Evolutionary conservation across 2,329 filamentous ascomycete species (phyloP).

Genomic region (Cordyceps cateniannulata): DNA sequence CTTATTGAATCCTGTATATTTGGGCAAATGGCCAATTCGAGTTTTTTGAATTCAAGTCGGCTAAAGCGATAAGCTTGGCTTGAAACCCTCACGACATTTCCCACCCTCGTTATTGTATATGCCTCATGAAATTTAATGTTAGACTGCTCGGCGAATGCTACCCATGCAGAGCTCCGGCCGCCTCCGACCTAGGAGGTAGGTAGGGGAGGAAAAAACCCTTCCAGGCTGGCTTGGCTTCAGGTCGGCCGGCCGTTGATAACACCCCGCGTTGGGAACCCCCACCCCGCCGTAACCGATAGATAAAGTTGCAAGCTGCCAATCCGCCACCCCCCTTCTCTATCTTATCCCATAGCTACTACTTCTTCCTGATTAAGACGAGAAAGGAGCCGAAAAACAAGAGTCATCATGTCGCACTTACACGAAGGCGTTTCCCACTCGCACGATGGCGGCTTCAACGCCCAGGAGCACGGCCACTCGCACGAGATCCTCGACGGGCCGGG

Average conservation of each 20-base stretch:
- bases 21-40: neutral
- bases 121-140: neutral
- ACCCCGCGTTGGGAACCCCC: neutral
- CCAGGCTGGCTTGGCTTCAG: neutral
- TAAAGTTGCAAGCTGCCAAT: neutral
- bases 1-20: too few relatives aligned
- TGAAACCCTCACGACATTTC: too few relatives aligned
- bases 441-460: conserved; percentile 47
- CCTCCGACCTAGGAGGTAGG: neutral
- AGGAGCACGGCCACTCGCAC: conserved; percentile 88
- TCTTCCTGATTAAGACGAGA: neutral
- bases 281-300: neutral
- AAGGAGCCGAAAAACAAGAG: neutral
- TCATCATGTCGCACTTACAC: conserved; percentile 39
- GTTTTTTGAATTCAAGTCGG: too few relatives aligned
- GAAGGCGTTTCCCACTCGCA: conserved; percentile 52
- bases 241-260: conserved; percentile 6
- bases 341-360: neutral
- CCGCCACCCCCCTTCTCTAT: neutral
- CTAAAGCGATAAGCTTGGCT: too few relatives aligned
- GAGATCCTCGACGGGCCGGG: conserved; percentile 93
- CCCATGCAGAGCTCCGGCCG: neutral
- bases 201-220: neutral
- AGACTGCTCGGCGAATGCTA: neutral
- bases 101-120: too few relatives aligned